Evolutionary conservation across 2,329 filamentous ascomycete species (phyloP).

Genomic region (Podosphaera leucotricha): DNA sequence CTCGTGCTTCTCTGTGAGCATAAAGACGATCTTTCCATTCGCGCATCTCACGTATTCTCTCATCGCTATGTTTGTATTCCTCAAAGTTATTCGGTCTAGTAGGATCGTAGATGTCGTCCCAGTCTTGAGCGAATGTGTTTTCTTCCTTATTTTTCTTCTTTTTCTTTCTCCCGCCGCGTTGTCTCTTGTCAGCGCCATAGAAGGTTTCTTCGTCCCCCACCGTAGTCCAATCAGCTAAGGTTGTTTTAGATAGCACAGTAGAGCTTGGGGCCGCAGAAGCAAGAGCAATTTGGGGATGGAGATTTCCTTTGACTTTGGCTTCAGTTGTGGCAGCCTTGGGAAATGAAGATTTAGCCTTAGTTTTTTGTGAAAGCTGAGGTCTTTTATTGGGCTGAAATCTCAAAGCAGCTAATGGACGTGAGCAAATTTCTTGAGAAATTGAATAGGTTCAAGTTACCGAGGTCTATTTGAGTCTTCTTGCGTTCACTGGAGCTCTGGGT

Average conservation of each 20-base stretch:
- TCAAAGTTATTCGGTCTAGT: conserved; percentile 61
- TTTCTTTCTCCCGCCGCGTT: conserved; percentile 44
- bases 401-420: conserved; percentile 33
- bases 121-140: conserved; percentile 40
- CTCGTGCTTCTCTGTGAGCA: conserved; percentile 34
- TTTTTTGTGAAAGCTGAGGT: conserved; percentile 38
- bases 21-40: conserved; percentile 76
- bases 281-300: conserved; percentile 13
- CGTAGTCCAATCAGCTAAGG: conserved; percentile 58
- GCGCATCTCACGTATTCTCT: conserved; percentile 53
- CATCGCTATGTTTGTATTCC: conserved; percentile 64
- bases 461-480: conserved; percentile 35
- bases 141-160: conserved; percentile 52
- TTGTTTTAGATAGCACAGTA: conserved; percentile 32
- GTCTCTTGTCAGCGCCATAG: conserved; percentile 36
- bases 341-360: conserved; percentile 37
- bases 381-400: conserved; percentile 74
- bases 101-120: conserved; percentile 82
- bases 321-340: conserved; percentile 20
- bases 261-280: conserved; percentile 13
- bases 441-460: conserved; percentile 26
- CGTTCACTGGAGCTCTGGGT: conserved; percentile 21
- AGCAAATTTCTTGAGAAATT: conserved; percentile 19
- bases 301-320: conserved; percentile 8
- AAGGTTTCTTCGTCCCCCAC: conserved; percentile 61